Evolutionary conservation across 768 basidiomycete species (phyloP).

Genomic region (Naematelia aurantialba): DNA sequence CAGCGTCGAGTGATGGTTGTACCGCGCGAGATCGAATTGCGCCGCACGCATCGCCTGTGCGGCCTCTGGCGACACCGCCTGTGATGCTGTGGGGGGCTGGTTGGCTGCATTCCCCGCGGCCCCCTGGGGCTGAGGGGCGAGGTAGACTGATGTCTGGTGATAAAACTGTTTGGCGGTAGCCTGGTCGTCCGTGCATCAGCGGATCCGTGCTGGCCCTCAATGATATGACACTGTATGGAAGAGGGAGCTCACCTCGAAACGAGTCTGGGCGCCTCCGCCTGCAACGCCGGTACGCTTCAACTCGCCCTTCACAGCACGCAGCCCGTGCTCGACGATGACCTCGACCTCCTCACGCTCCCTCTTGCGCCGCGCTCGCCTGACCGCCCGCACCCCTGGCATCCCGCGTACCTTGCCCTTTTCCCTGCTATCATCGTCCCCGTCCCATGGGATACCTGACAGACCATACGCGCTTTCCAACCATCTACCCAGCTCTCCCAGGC

Average conservation of each 20-base stretch:
- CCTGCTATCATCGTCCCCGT: slow-evolving; percentile 7
- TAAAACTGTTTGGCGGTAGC: slow-evolving; percentile 38
- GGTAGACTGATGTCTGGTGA: slow-evolving; percentile 39
- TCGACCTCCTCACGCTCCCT: slow-evolving; percentile 36
- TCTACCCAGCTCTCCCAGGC: slow-evolving; percentile 32
- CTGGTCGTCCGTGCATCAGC: slow-evolving; percentile 13
- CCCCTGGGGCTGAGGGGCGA: slow-evolving; percentile 19
- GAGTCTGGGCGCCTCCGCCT: slow-evolving; percentile 31
- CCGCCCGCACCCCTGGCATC: slow-evolving; percentile 29
- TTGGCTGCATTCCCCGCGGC: neutral
- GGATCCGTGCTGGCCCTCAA: neutral
- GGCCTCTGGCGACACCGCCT: slow-evolving; percentile 8
- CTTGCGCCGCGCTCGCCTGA: slow-evolving; percentile 31
- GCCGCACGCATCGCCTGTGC: slow-evolving; percentile 37
- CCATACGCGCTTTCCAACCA: slow-evolving; percentile 40
- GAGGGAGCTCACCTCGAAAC: slow-evolving; percentile 34
- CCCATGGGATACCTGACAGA: slow-evolving; percentile 24
- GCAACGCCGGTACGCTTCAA: slow-evolving; percentile 40
- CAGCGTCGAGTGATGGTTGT: slow-evolving; percentile 40
- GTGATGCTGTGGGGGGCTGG: neutral
- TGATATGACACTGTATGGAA: neutral
- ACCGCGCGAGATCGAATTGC: slow-evolving; percentile 36
- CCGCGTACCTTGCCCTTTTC: too few species aligned
- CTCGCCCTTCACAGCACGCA: slow-evolving; percentile 29
- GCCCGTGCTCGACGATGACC: slow-evolving; percentile 28